Base-by-base conservation (phyloP, 2,329 filamentous ascomycete genomes). In the Cryphonectria japonica region DNA sequence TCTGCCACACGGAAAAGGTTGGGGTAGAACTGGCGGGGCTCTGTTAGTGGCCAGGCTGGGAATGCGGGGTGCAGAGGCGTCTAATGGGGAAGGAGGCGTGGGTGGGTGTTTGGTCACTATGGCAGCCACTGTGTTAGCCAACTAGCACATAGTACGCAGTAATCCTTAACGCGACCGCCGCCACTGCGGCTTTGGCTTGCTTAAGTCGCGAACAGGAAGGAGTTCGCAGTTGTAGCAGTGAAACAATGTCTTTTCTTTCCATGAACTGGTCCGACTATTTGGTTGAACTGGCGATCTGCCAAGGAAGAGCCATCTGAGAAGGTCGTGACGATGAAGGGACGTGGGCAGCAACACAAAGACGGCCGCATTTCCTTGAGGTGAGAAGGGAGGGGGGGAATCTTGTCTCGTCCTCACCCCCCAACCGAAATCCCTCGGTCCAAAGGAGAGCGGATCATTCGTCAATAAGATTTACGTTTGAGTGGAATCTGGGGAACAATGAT, bases 381-480 rank as follows among this genome's bases (percentile, higher is more conserved):
- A 5, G 26, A 19, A 26, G 52, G 52, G 52, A 3, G 52, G 3
- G n/a, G 26, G 52, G 26, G 8, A 22, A 8, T 7, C 7, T 13
- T 9, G 11, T 43, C 50, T 8, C 26, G 19, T 3, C 54, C 52
- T 13, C n/a, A 0, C 11, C 52, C 11, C 52, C n/a, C 32, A 16
- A 1, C 39, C 14, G 39, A 34, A 26, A 11, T 22, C 54, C 32
- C 66, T 69, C 70, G 70, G 70, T 37, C 67, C 65, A 69, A 71
- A 54, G 67, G 67, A 46, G 32, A 14, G 63, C 63, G 67, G 54
- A 57, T 71, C 63, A 63, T 16, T 14, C 26, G n/a, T 57, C 52
- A 29, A 2, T 3, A 32, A 19, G 14, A 34, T 8, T 32, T 32
- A 19, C 4, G 26, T 32, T 32, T 32, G n/a, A 13, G 26, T 59